Conservation (phyloP, 2,329 filamentous ascomycete genomes). For the Penicillium hordei region DNA sequence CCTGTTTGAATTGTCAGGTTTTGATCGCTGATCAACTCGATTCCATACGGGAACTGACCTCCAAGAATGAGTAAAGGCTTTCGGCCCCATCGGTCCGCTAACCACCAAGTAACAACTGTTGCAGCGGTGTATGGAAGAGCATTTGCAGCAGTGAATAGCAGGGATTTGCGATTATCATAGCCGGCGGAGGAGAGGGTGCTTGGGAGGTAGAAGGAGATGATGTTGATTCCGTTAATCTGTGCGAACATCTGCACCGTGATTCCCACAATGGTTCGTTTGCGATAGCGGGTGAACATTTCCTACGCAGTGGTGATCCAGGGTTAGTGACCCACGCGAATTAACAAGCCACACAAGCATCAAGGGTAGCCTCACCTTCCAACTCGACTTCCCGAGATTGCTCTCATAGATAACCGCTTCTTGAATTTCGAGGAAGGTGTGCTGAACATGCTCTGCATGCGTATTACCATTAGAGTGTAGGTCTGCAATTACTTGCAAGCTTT, state of each 20-base stretch:
- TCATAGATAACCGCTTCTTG: conserved; percentile 43
- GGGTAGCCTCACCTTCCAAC: conserved; percentile 30
- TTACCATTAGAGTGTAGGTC: conserved; percentile 42
- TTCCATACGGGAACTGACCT: conserved; percentile 9
- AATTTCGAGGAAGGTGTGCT: conserved; percentile 40
- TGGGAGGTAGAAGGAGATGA: conserved; percentile 47
- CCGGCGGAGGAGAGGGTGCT: conserved; percentile 39
- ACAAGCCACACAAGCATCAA: neutral
- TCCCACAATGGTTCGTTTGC: conserved; percentile 44
- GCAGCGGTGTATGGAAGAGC: conserved; percentile 43
- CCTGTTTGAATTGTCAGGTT: conserved; percentile 15
- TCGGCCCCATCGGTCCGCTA: conserved; percentile 44
- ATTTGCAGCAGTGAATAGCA: conserved; percentile 45
- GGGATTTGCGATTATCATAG: conserved; percentile 39
- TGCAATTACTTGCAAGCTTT: conserved; percentile 43
- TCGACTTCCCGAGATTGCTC: conserved; percentile 34
- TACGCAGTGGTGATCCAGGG: neutral
- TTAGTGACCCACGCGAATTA: neutral
- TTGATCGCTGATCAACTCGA: neutral
- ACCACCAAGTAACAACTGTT: conserved; percentile 42
- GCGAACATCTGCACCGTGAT: conserved; percentile 46
- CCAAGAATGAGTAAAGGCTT: conserved; percentile 35
- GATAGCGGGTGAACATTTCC: conserved; percentile 47
- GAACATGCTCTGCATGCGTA: conserved; percentile 36
- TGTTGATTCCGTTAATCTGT: conserved; percentile 45